Evolutionary conservation across 208 protist species (phyloP).

Genomic region (Leishmania tarentolae): DNA sequence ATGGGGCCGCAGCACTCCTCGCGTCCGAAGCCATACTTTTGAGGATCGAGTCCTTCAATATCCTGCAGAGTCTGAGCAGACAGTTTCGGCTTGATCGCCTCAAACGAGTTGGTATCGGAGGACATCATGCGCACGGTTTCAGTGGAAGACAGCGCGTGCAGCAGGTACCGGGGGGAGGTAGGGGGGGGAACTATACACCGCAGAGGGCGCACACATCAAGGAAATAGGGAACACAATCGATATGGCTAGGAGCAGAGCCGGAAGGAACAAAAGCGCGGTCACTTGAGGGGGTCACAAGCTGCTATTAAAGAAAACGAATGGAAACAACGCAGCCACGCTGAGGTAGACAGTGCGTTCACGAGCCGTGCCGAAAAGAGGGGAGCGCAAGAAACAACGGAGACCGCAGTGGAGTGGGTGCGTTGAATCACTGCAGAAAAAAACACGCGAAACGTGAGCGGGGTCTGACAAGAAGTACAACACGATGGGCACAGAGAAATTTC

Average conservation of each 20-base stretch:
- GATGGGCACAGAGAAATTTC: background rate
- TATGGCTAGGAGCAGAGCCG: background rate
- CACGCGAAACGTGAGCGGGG: background rate
- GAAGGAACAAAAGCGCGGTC: background rate
- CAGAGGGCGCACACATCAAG: background rate
- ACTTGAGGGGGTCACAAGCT: background rate
- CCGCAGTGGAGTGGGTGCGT: background rate
- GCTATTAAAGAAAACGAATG: background rate
- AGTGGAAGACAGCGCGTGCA: background rate
- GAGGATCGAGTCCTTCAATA: slow-evolving; percentile 87
- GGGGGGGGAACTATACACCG: background rate
- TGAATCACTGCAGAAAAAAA: background rate
- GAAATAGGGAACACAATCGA: background rate
- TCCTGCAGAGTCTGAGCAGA: slow-evolving; percentile 69
- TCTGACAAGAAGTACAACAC: background rate
- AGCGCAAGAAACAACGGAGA: too few species aligned
- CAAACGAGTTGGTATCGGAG: slow-evolving; percentile 53
- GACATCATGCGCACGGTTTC: background rate
- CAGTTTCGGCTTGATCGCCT: slow-evolving; percentile 57
- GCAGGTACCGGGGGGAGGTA: background rate
- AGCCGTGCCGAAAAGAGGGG: background rate
- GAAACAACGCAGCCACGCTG: background rate
- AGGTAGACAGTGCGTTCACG: background rate
- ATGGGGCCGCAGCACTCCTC: slow-evolving; percentile 86
- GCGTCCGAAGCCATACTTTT: slow-evolving; percentile 75